These are phyloP conservation scores for Malus fusca DNA, from an alignment of 306 rosid genomes.

Conservation along the genomic window DNA sequence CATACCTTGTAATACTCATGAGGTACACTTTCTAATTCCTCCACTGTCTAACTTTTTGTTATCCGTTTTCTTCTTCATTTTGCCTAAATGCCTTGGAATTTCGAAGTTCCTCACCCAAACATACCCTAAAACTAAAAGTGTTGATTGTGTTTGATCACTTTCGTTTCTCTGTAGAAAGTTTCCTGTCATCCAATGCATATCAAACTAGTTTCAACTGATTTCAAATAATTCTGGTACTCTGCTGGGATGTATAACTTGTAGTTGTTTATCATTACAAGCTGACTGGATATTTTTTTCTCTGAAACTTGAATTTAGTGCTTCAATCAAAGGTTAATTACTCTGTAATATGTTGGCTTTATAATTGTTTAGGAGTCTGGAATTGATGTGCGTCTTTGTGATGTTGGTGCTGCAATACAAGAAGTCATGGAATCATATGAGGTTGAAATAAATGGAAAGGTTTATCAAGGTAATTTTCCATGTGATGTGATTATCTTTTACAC, in stretches of 20 bases:
- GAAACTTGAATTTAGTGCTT: background rate
- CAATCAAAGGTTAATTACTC: background rate
- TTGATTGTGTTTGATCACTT: background rate
- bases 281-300: background rate
- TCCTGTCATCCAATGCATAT: background rate
- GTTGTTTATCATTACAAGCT: background rate
- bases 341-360: background rate
- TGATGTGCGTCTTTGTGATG: slow-evolving; percentile 92
- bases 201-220: too few relatives aligned
- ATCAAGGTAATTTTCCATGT: slow-evolving; percentile 49
- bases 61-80: too few relatives aligned
- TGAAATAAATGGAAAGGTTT: slow-evolving; percentile 90
- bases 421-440: slow-evolving; percentile 96
- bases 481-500: background rate
- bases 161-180: background rate
- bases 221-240: background rate
- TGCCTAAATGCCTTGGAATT: background rate
- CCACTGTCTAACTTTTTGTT: too few relatives aligned
- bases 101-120: too few relatives aligned
- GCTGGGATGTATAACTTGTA: background rate
- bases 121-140: background rate
- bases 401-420: slow-evolving; percentile 98
- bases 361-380: slow-evolving; percentile 75
- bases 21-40: too few relatives aligned
- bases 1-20: too few relatives aligned